phyloP scores from a whole-genome alignment of 2,329 filamentous ascomycete species.

The Penicillium janthinellum region DNA sequence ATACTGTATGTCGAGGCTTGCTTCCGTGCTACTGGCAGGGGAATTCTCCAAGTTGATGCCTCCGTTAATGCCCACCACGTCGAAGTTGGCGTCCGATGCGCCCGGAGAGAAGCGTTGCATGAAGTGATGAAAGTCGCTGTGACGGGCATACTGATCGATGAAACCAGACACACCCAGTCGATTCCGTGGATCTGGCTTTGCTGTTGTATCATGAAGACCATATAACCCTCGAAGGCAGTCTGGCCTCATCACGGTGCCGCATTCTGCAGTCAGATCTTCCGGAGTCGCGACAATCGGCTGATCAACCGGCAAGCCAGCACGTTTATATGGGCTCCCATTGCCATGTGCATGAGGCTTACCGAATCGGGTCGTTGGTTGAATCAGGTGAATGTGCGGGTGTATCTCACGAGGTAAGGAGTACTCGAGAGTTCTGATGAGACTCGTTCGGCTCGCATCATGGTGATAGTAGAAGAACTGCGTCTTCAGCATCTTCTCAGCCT shows the following conservation, averaged over 20 bases:
- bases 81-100: conserved; percentile 57
- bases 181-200: conserved; percentile 39
- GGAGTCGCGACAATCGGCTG: conserved; percentile 14
- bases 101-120: conserved; percentile 57
- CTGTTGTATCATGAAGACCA: conserved; percentile 39
- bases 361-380: conserved; percentile 68
- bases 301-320: conserved; percentile 26
- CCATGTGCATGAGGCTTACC: conserved; percentile 51
- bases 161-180: conserved; percentile 53
- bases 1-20: conserved; percentile 66
- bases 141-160: conserved; percentile 55
- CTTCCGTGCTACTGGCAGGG: conserved; percentile 53
- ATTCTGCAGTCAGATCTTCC: conserved; percentile 34
- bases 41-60: conserved; percentile 55
- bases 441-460: conserved; percentile 44
- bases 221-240: conserved; percentile 55
- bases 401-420: conserved; percentile 65
- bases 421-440: conserved; percentile 56
- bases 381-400: conserved; percentile 59
- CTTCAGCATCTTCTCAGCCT: conserved; percentile 59
- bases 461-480: conserved; percentile 62
- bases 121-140: conserved; percentile 60
- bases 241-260: conserved; percentile 49
- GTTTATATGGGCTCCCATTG: conserved; percentile 21
- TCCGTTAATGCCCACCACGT: conserved; percentile 58